These are phyloP conservation scores for Tylopilus balloui DNA, from an alignment of 768 basidiomycete species.

Conservation along the genomic window DNA sequence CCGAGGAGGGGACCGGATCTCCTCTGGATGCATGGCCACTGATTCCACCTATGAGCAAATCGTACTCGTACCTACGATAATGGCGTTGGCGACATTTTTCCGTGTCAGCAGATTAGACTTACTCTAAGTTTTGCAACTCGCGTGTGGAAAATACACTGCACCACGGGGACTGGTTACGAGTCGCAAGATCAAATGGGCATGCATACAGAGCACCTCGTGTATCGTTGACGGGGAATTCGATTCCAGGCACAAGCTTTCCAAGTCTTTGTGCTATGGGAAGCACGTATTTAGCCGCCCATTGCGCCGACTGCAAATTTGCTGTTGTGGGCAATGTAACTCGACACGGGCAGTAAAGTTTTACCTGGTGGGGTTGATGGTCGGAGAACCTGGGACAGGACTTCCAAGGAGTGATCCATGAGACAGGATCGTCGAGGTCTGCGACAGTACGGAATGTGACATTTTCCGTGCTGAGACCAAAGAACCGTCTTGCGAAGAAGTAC, in stretches of 20 bases:
- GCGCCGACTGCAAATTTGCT: slow-evolving; percentile 11
- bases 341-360: not conserved
- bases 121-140: slow-evolving; percentile 38
- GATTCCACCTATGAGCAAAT: slow-evolving; percentile 35
- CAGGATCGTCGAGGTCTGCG: slow-evolving; percentile 32
- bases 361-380: not conserved
- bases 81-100: not conserved
- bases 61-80: slow-evolving; percentile 35
- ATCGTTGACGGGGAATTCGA: slow-evolving; percentile 33
- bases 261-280: slow-evolving; percentile 34
- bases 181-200: slow-evolving; percentile 40
- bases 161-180: slow-evolving; percentile 37
- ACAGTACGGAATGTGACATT: slow-evolving; percentile 29
- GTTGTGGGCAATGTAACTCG: not conserved
- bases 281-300: slow-evolving; percentile 35
- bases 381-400: slow-evolving; percentile 32
- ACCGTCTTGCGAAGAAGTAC: slow-evolving; percentile 38
- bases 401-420: slow-evolving; percentile 42
- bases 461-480: slow-evolving; percentile 33
- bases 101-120: slow-evolving; percentile 8
- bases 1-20: slow-evolving; percentile 36
- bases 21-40: slow-evolving; percentile 34
- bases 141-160: slow-evolving; percentile 33
- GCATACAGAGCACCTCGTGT: slow-evolving; percentile 40
- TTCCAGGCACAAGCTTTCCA: slow-evolving; percentile 31